A percentile compares a stretch with the other conserved stretches of the same genome.
These are phyloP conservation scores for Tetrastigma voinierianum DNA, from an alignment of 164 flowering plant species.

Conservation along the genomic window DNA sequence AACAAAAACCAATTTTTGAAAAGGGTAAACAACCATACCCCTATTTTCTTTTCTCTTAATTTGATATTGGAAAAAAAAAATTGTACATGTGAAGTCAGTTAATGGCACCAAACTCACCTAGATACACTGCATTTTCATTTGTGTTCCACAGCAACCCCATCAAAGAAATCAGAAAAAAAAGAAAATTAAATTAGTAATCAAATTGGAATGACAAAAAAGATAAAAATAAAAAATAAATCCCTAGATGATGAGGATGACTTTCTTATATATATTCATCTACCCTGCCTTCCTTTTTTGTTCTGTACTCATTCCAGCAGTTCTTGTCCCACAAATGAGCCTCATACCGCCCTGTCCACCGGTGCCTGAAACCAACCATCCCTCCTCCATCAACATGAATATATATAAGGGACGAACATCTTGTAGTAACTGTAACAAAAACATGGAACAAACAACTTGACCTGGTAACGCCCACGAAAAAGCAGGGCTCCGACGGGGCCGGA, in stretches of 20 bases:
- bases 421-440: not conserved
- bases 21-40: no score
- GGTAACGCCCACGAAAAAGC: slow-evolving; percentile 25
- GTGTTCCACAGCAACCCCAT: not conserved
- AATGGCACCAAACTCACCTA: slow-evolving; percentile 12
- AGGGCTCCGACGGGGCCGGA: slow-evolving; percentile 30
- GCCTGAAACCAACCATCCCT: slow-evolving; percentile 43
- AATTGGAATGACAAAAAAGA: not conserved
- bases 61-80: not conserved
- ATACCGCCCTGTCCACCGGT: slow-evolving; percentile 92
- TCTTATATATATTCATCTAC: slow-evolving; percentile 19
- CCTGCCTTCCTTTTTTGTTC: slow-evolving; percentile 94
- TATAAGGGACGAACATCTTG: no score
- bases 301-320: slow-evolving; percentile 70
- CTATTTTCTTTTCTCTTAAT: not conserved
- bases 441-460: slow-evolving; percentile 13
- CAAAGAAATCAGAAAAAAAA: not conserved
- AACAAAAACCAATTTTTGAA: no score
- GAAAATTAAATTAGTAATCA: not conserved
- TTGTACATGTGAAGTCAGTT: not conserved
- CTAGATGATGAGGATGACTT: no score
- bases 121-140: slow-evolving; percentile 13
- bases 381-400: not conserved
- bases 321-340: slow-evolving; percentile 99
- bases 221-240: no score